These are phyloP conservation scores for Agrostemma githago DNA, from an alignment of 148 eudicot species.

Conservation along the genomic window DNA sequence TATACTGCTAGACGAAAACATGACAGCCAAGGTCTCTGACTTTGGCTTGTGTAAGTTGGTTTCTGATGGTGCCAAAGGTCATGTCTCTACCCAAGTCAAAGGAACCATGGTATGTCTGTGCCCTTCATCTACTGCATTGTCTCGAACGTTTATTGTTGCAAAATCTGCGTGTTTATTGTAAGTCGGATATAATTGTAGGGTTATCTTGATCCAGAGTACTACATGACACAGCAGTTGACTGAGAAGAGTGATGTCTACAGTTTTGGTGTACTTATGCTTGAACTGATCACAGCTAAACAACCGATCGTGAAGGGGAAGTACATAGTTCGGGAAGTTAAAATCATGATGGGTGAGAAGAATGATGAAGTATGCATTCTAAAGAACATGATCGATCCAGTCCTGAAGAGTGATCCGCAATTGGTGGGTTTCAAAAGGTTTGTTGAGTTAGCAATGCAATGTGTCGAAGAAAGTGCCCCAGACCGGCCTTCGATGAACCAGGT, in stretches of 20 bases:
- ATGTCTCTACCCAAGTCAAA: constrained; percentile 95
- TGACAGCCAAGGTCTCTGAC: constrained; percentile 89
- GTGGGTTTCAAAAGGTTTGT: constrained; percentile 49
- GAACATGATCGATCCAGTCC: constrained; percentile 57
- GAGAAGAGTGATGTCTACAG: constrained; percentile 95
- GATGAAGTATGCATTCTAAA: constrained; percentile 48
- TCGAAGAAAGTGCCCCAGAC: constrained; percentile 63
- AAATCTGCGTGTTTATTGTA: not conserved
- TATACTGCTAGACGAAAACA: constrained; percentile 71
- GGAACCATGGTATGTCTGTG: constrained; percentile 72
- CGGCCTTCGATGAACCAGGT: constrained; percentile 90
- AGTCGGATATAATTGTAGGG: constrained; percentile 47
- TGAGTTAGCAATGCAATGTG: constrained; percentile 73
- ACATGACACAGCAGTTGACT: constrained; percentile 86
- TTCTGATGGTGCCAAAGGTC: constrained; percentile 57
- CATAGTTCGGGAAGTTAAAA: constrained; percentile 64
- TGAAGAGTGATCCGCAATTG: constrained; percentile 34
- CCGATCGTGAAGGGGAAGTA: constrained; percentile 94
- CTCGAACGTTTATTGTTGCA: not conserved
- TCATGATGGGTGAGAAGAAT: constrained; percentile 39
- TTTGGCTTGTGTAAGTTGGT: constrained; percentile 89
- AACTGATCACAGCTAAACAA: constrained; percentile 64
- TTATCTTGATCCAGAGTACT: constrained; percentile 94
- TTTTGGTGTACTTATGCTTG: constrained; percentile 89
- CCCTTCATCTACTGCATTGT: not conserved